phyloP scores from a whole-genome alignment of 345 rosid genomes.

The Alliaria petiolata region DNA sequence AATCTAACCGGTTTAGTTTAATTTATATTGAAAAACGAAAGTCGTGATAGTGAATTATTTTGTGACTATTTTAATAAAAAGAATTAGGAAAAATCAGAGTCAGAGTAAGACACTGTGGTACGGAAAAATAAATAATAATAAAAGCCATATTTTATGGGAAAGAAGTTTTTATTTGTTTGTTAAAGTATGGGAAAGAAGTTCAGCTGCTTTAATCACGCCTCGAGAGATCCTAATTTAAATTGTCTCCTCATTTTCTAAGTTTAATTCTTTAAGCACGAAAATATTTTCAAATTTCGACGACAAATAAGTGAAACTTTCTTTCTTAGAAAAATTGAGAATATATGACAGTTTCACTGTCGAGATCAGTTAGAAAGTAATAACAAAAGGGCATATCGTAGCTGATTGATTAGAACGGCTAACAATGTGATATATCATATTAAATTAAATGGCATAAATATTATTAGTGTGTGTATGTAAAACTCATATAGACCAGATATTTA shows the following conservation, averaged over 20 bases:
- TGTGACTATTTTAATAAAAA: constrained; percentile 7
- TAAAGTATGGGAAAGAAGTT: not conserved
- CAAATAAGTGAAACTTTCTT: not conserved
- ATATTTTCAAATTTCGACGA: not conserved
- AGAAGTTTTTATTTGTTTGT: not conserved
- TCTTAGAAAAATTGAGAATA: not conserved
- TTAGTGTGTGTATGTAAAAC: not conserved
- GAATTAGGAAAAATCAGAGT: constrained; percentile 15
- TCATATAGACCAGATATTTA: no score
- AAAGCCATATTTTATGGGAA: constrained; percentile 35
- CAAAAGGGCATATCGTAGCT: not conserved
- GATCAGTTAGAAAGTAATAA: not conserved
- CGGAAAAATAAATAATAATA: constrained; percentile 22
- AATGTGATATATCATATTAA: not conserved
- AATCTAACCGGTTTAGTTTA: constrained; percentile 25
- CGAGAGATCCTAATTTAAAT: constrained; percentile 10
- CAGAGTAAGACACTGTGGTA: constrained; percentile 35
- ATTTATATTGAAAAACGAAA: not conserved
- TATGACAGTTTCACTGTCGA: not conserved
- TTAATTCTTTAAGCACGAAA: not conserved
- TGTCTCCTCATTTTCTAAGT: no score
- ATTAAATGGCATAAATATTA: not conserved
- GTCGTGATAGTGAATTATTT: constrained; percentile 14
- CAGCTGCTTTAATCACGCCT: constrained; percentile 35
- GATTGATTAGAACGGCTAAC: not conserved